Evolutionary conservation across 2,329 filamentous ascomycete genomes (phyloP).

Genomic region (Teratosphaeria viscida): DNA sequence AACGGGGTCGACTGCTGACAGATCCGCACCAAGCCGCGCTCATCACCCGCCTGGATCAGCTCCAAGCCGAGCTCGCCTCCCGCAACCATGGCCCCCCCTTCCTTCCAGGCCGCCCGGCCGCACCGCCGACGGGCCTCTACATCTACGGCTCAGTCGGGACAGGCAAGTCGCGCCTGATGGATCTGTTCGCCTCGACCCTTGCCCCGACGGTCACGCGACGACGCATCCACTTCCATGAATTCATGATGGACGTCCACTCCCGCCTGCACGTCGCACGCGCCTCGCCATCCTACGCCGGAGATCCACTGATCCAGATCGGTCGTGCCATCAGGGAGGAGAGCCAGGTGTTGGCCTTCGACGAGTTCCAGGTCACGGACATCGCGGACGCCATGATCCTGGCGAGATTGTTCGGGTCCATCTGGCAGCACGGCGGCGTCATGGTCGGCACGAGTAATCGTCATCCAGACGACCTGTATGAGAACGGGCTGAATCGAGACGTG

Average conservation of each 20-base stretch:
- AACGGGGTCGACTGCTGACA: not conserved
- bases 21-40: not conserved
- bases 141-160: conserved; percentile 70
- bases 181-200: conserved; percentile 61
- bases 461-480: conserved; percentile 49
- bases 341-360: conserved; percentile 66
- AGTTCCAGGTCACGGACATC: conserved; percentile 72
- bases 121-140: conserved; percentile 46
- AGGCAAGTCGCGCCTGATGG: conserved; percentile 67
- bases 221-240: conserved; percentile 71
- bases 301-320: conserved; percentile 53
- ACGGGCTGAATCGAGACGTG: conserved; percentile 20
- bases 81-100: not conserved
- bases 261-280: conserved; percentile 25
- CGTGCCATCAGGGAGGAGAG: conserved; percentile 60
- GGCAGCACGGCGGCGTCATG: conserved; percentile 65
- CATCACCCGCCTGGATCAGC: not conserved
- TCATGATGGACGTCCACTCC: conserved; percentile 65
- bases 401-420: conserved; percentile 63
- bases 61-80: not conserved
- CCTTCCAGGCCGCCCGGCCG: not conserved
- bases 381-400: conserved; percentile 66
- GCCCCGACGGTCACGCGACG: conserved; percentile 33
- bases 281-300: conserved; percentile 46
- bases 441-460: conserved; percentile 70